These are phyloP conservation scores for Rutstroemia sp. DNA, from an alignment of 2,329 filamentous ascomycete species.

Conservation along the genomic window DNA sequence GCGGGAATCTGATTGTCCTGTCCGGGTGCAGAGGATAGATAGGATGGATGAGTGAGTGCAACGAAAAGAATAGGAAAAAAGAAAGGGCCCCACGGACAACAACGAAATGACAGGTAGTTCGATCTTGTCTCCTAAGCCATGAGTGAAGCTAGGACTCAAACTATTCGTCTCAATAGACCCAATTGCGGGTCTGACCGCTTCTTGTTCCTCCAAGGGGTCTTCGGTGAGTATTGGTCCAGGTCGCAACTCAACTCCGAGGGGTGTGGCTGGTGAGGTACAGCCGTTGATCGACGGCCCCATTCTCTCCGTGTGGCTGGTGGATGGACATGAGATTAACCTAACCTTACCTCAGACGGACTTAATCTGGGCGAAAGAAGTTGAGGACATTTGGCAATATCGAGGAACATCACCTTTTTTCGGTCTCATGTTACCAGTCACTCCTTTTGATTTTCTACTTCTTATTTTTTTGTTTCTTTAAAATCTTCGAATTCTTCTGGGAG, in stretches of 20 bases:
- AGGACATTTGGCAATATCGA: slow-evolving; percentile 16
- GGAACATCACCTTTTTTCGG: neutral
- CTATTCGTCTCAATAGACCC: slow-evolving; percentile 1
- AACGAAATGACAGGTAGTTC: slow-evolving; percentile 7
- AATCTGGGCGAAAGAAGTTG: slow-evolving; percentile 1
- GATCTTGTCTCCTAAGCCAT: neutral
- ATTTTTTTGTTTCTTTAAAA: neutral
- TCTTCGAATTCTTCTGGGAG: neutral
- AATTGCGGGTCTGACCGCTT: slow-evolving; percentile 8
- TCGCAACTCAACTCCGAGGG: neutral
- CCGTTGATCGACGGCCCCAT: too few relatives aligned
- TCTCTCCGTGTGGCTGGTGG: neutral
- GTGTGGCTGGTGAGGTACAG: neutral
- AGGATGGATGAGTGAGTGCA: neutral
- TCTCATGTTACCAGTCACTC: neutral
- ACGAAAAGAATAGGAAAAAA: neutral
- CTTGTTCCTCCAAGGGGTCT: neutral
- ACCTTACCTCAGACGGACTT: neutral
- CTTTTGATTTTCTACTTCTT: neutral
- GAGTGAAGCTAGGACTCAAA: slow-evolving; percentile 7
- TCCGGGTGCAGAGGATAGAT: neutral
- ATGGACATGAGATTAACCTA: neutral
- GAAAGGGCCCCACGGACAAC: slow-evolving; percentile 4
- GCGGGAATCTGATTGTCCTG: neutral
- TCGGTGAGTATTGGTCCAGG: neutral